Base-by-base conservation (phyloP, 306 rosid genomes). In the Biancaea sappan region DNA sequence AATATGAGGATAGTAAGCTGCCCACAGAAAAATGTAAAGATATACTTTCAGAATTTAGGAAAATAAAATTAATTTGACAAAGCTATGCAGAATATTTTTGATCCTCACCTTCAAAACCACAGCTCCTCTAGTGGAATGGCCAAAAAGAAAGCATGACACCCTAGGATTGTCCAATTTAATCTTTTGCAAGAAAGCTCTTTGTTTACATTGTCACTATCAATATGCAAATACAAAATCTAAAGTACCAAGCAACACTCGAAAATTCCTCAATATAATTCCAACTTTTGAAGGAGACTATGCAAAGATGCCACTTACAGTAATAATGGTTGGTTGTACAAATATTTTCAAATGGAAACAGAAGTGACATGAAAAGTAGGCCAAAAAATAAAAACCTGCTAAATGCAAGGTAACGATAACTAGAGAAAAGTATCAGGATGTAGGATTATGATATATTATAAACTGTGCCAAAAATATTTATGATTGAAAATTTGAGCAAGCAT, bases 121-220 rank as follows among this genome's bases (percentile, higher is more conserved):
- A 64, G 97, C 96, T 19, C 98, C 98, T 32, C 98, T 97, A 13
- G 98, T 91, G 57, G 98, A 93, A 71, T 93, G 98, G 37, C 98
- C 98, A 64, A 91, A 93, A 58, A 93, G 98, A 81, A 93, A 93
- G 86, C 97, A 91, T 6, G 98, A 97, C n/a, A 87, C 66, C 66
- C 88, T 96, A 74, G 92, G 96, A 85, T 93, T 93, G 74, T 93
- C 98, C 5, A 82, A 79, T 81, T 75, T 88, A 51, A 91, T 84
- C 82, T 88, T 93, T 63, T 89, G 94, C 84, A 93, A 76, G 88
- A 93, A 91, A 73, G 93, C 88, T 19, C 89, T 91, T 97, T 93
- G 83, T 78, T 74, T n/a, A 61, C 46, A 48, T 2, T 41, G 75
- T 50, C 61, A 41, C 34, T 18, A 18, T 79, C 57, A 44, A 40